Percentiles rank a stretch among this genome's conserved stretches.
These are phyloP conservation scores for Dendryphion nanum DNA, from an alignment of 2,329 filamentous ascomycete species.

Conservation along the genomic window DNA sequence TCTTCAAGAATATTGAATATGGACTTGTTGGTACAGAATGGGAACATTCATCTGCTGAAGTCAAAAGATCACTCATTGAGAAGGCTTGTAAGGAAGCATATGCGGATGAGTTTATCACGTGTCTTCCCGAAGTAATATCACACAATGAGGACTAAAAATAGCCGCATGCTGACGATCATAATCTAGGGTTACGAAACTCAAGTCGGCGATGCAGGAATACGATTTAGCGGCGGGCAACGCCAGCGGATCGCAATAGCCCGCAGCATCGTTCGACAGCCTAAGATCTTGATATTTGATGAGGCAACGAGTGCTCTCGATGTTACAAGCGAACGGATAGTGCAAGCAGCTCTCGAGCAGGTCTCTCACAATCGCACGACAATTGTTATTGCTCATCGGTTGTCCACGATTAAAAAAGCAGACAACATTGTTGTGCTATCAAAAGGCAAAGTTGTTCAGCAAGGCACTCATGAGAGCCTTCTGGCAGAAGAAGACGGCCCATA, in stretches of 20 bases:
- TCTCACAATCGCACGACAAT: conserved; percentile 85
- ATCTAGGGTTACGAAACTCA: conserved; percentile 84
- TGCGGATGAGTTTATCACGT: conserved; percentile 82
- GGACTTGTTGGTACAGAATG: conserved; percentile 70
- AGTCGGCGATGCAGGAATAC: conserved; percentile 86
- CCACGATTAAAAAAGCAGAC: conserved; percentile 52
- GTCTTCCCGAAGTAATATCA: conserved; percentile 48
- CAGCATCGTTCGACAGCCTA: conserved; percentile 83
- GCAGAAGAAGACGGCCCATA: conserved; percentile 60
- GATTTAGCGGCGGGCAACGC: conserved; percentile 90
- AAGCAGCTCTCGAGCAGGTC: conserved; percentile 82
- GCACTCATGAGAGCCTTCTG: conserved; percentile 70
- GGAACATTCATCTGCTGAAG: conserved; percentile 47
- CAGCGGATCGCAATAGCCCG: conserved; percentile 91
- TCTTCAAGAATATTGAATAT: conserved; percentile 75
- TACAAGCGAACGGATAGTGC: conserved; percentile 88
- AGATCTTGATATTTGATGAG: conserved; percentile 86
- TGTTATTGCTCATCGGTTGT: conserved; percentile 88
- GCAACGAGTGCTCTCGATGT: conserved; percentile 91
- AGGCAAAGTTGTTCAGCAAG: conserved; percentile 67
- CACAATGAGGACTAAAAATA: too few species aligned
- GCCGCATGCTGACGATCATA: background rate
- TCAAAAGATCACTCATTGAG: conserved; percentile 63
- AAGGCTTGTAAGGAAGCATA: conserved; percentile 74
- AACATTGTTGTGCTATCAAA: conserved; percentile 70